Conservation (phyloP, 2,329 filamentous ascomycete species). For the Colletotrichum caudatum region DNA sequence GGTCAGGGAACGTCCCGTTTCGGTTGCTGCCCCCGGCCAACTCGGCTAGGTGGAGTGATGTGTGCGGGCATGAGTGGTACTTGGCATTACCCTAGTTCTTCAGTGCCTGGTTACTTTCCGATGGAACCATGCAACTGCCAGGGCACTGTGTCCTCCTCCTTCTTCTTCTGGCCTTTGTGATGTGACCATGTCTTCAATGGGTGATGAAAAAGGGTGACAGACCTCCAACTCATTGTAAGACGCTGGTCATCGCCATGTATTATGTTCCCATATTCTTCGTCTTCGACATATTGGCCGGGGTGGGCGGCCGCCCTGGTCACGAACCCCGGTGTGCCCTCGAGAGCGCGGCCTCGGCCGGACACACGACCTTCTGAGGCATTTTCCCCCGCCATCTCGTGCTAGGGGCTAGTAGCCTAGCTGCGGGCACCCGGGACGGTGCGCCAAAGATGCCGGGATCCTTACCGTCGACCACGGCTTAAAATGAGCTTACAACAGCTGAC, state of each 20-base stretch:
- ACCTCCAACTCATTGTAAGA: neutral
- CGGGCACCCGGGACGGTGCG: constrained; percentile 27
- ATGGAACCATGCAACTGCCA: neutral
- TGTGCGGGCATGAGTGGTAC: neutral
- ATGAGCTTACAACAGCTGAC: constrained; percentile 13
- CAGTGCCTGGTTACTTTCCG: neutral
- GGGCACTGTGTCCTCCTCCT: constrained; percentile 3
- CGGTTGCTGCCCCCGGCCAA: constrained; percentile 4
- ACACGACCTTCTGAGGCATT: constrained; percentile 24
- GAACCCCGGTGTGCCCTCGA: neutral
- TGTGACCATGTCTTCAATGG: neutral
- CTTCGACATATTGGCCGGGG: neutral
- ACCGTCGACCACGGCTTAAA: constrained; percentile 5
- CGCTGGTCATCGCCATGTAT: neutral
- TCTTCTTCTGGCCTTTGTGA: constrained; percentile 1
- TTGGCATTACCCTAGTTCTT: constrained; percentile 12
- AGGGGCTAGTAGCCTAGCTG: neutral
- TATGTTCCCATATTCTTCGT: no score
- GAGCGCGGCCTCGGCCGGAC: constrained; percentile 16
- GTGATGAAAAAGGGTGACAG: neutral
- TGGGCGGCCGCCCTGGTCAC: neutral
- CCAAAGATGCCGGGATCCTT: constrained; percentile 21
- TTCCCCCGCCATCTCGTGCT: neutral
- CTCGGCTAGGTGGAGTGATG: constrained; percentile 2
- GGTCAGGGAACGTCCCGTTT: constrained; percentile 4